phyloP scores from a whole-genome alignment of 2,329 filamentous ascomycete species.

The Cladosporium sp. region DNA sequence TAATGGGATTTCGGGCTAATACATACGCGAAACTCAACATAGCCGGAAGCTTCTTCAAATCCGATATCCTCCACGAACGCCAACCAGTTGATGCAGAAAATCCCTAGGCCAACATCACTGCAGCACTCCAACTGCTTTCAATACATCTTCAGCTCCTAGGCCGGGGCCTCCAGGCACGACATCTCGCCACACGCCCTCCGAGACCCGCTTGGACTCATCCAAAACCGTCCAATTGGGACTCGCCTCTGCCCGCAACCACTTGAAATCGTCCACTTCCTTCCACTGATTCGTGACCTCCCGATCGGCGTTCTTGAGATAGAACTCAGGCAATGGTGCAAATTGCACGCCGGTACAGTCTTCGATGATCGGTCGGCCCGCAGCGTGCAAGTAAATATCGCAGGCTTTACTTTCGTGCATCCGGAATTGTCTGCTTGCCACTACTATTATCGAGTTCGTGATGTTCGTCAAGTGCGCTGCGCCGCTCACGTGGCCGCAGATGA shows the following conservation, averaged over 20 bases:
- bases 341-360: conserved; percentile 79
- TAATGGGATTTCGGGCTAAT: neutral
- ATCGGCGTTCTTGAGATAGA: conserved; percentile 50
- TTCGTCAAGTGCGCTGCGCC: conserved; percentile 84
- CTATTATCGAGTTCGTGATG: conserved; percentile 70
- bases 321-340: conserved; percentile 73
- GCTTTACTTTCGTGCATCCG: conserved; percentile 85
- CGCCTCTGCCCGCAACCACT: conserved; percentile 84
- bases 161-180: conserved; percentile 66
- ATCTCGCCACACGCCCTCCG: conserved; percentile 67
- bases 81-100: neutral
- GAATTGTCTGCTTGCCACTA: conserved; percentile 83
- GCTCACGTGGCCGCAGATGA: conserved; percentile 75
- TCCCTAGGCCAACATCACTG: neutral
- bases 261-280: conserved; percentile 94
- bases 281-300: conserved; percentile 64
- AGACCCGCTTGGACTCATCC: conserved; percentile 52
- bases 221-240: conserved; percentile 88
- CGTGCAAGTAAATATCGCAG: conserved; percentile 81
- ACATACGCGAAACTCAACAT: neutral
- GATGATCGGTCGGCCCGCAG: conserved; percentile 84
- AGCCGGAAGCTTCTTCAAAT: neutral
- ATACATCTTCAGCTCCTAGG: conserved; percentile 65
- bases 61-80: neutral
- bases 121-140: conserved; percentile 46